Conservation (phyloP, 345 rosid genomes). For the Cardamine occulta region DNA sequence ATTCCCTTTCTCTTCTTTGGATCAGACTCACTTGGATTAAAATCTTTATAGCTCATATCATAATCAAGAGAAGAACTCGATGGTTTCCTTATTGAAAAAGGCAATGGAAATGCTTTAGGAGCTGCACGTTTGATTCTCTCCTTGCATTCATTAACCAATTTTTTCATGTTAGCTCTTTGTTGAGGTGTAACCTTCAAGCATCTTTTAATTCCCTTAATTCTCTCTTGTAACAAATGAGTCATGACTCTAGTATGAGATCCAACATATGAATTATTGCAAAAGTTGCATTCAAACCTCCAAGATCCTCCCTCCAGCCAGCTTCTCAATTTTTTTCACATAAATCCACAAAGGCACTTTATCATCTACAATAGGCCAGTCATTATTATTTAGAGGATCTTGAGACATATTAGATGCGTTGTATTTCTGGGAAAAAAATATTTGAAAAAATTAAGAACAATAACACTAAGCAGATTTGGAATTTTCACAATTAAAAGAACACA, state of each 20-base stretch:
- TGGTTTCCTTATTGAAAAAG: too few species aligned
- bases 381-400: neutral
- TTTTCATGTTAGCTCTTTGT: neutral
- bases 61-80: too few species aligned
- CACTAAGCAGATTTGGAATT: too few species aligned
- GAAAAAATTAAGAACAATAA: too few species aligned
- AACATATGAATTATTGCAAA: neutral
- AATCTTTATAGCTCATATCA: too few species aligned
- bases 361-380: neutral
- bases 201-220: neutral
- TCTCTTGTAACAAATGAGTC: neutral
- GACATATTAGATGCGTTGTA: too few species aligned
- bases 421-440: too few species aligned
- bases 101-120: too few species aligned
- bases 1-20: too few species aligned
- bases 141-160: neutral
- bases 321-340: neutral
- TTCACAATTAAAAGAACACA: too few species aligned
- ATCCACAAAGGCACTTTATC: constrained; percentile 1
- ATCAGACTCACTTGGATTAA: too few species aligned
- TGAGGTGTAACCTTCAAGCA: constrained; percentile 1
- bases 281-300: neutral
- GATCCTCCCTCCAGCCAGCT: neutral
- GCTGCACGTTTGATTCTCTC: too few species aligned
- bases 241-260: neutral